phyloP scores from a whole-genome alignment of 805 yeast species.

The Candida tallmaniae region DNA sequence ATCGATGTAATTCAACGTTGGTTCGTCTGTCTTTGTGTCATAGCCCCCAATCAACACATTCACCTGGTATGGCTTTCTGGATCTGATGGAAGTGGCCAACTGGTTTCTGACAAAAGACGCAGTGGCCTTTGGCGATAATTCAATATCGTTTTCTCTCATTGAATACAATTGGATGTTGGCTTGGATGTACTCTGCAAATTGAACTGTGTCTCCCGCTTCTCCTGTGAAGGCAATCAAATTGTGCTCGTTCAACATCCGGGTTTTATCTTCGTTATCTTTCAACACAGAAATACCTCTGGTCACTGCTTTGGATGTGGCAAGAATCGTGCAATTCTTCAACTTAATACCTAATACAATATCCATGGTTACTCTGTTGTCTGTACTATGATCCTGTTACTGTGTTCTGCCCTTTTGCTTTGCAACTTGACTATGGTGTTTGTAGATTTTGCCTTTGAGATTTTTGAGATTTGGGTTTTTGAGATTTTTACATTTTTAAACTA shows the following conservation, averaged over 20 bases:
- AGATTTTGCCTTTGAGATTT: no score
- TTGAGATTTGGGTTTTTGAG: no score
- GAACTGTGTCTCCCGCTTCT: conserved; percentile 94
- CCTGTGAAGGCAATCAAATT: conserved; percentile 87
- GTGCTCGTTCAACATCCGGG: conserved; percentile 64
- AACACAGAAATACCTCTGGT: conserved; percentile 56
- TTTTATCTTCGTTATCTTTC: conserved; percentile 41
- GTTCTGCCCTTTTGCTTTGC: no score
- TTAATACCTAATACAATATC: conserved; percentile 87
- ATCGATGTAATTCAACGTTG: conserved; percentile 84
- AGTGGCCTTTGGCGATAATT: conserved; percentile 78
- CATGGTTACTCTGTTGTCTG: no score
- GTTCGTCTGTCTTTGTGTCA: conserved; percentile 53
- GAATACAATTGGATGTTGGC: conserved; percentile 87
- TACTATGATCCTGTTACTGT: no score
- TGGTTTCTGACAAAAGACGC: conserved; percentile 86
- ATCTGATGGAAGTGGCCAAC: conserved; percentile 81
- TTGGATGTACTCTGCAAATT: conserved; percentile 90
- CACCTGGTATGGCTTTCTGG: conserved; percentile 91
- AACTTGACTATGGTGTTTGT: no score
- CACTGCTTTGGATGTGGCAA: conserved; percentile 93
- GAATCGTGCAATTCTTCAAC: conserved; percentile 72
- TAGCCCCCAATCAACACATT: conserved; percentile 86
- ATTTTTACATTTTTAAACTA: not conserved
- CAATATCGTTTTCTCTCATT: conserved; percentile 74